phyloP scores from a whole-genome alignment of 306 rosid species.

The Cicer bijugum region DNA sequence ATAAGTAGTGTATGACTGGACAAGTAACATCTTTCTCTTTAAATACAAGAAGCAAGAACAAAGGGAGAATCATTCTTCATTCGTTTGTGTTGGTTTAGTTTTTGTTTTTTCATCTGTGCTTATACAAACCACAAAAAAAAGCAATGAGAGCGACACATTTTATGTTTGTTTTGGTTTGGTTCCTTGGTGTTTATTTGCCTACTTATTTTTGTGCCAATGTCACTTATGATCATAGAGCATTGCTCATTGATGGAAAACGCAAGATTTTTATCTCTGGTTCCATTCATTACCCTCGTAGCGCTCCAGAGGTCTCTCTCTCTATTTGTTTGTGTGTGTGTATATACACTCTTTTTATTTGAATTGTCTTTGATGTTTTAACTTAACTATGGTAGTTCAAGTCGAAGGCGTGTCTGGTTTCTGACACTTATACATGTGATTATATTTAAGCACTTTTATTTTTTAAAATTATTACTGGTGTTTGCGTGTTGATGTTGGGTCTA shows the following conservation, averaged over 20 bases:
- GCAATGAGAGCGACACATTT: constrained; percentile 55
- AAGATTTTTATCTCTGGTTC: constrained; percentile 84
- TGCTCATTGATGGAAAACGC: constrained; percentile 81
- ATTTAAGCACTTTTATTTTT: neutral
- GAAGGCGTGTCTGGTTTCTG: neutral
- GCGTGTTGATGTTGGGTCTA: neutral
- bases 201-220: constrained; percentile 61
- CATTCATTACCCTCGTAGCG: constrained; percentile 95
- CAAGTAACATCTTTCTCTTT: neutral
- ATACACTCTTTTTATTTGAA: no score
- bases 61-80: constrained; percentile 37
- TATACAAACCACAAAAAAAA: neutral
- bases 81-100: neutral
- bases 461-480: neutral
- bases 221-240: constrained; percentile 81
- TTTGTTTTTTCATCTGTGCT: neutral
- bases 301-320: constrained; percentile 66
- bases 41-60: constrained; percentile 27
- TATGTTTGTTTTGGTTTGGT: constrained; percentile 45
- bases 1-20: no score
- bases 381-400: no score
- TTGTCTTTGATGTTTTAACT: no score
- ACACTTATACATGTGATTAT: neutral
- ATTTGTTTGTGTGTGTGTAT: neutral
- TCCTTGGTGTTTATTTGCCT: constrained; percentile 51